These are phyloP conservation scores for Thelonectria discophora DNA, from an alignment of 2,329 filamentous ascomycete genomes.

Conservation along the genomic window DNA sequence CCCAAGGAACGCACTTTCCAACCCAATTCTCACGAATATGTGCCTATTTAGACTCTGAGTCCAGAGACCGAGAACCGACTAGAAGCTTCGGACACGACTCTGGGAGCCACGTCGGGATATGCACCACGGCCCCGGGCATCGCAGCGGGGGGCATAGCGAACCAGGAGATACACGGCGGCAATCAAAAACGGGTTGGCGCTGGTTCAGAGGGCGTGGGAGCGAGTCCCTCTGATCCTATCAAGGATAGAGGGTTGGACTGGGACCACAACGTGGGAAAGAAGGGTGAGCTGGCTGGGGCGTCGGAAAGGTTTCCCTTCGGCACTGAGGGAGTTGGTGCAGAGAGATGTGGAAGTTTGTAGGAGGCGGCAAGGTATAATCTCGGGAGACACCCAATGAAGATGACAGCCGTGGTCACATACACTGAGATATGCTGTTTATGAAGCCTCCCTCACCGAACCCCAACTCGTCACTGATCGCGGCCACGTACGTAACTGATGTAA, in stretches of 20 bases:
- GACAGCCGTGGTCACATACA: no score
- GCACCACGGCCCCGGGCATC: conserved; percentile 55
- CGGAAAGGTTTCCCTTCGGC: conserved; percentile 32
- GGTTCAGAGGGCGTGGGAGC: conserved; percentile 53
- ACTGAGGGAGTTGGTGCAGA: conserved; percentile 39
- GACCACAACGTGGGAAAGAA: conserved; percentile 37
- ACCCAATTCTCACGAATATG: conserved; percentile 49
- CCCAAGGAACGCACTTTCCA: conserved; percentile 56
- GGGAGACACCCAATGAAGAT: no score
- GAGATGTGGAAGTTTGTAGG: conserved; percentile 7
- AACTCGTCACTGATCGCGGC: no score
- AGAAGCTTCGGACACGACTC: conserved; percentile 50
- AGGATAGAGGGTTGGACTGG: conserved; percentile 44
- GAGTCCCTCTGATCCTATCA: conserved; percentile 41
- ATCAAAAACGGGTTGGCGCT: conserved; percentile 48
- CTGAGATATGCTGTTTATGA: no score
- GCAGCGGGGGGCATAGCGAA: conserved; percentile 54
- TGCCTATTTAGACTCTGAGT: conserved; percentile 49
- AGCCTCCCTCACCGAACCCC: no score
- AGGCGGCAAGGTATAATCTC: not conserved
- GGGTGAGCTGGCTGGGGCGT: conserved; percentile 33
- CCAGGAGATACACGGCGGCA: conserved; percentile 52
- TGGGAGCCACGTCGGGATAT: conserved; percentile 57
- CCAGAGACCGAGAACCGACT: conserved; percentile 40
- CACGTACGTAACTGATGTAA: no score